Evolutionary conservation across 768 basidiomycete genomes (phyloP).

Genomic region (Tylopilus vinaceipallidus): DNA sequence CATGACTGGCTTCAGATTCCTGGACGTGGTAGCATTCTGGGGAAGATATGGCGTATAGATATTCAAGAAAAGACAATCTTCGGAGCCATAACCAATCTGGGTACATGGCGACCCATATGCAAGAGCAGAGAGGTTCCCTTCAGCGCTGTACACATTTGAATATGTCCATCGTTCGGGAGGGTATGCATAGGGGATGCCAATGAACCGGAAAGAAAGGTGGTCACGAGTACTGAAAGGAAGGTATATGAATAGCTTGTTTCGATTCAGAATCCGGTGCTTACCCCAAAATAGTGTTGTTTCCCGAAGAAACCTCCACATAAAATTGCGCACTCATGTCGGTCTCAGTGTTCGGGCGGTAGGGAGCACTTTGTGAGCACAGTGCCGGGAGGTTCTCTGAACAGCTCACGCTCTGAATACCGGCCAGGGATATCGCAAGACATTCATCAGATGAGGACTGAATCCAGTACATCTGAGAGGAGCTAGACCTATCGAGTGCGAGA

Average conservation of each 20-base stretch:
- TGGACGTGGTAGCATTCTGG: slow-evolving; percentile 4
- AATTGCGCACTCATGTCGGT: slow-evolving; percentile 7
- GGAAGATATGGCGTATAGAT: slow-evolving; percentile 44
- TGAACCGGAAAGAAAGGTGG: slow-evolving; percentile 48
- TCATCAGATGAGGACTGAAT: slow-evolving; percentile 1
- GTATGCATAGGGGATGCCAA: slow-evolving; percentile 50
- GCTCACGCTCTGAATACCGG: neutral
- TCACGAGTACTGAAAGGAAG: slow-evolving; percentile 40
- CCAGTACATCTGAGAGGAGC: slow-evolving; percentile 12
- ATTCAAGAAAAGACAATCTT: slow-evolving; percentile 49
- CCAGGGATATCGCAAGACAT: slow-evolving; percentile 9
- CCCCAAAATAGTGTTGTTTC: slow-evolving; percentile 7
- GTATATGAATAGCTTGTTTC: neutral
- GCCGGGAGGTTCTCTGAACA: slow-evolving; percentile 6
- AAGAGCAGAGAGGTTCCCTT: slow-evolving; percentile 32
- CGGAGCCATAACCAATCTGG: slow-evolving; percentile 31
- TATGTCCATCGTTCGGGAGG: slow-evolving; percentile 42
- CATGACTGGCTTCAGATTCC: slow-evolving; percentile 40
- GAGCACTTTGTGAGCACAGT: slow-evolving; percentile 10
- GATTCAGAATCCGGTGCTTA: neutral
- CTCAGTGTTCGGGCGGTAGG: slow-evolving; percentile 5
- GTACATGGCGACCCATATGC: slow-evolving; percentile 35
- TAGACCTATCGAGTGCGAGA: slow-evolving; percentile 4
- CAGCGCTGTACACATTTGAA: slow-evolving; percentile 33
- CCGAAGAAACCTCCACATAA: slow-evolving; percentile 7